Base-by-base conservation (phyloP, 1,284 basidiomycete species). In the Boletus sp. region DNA sequence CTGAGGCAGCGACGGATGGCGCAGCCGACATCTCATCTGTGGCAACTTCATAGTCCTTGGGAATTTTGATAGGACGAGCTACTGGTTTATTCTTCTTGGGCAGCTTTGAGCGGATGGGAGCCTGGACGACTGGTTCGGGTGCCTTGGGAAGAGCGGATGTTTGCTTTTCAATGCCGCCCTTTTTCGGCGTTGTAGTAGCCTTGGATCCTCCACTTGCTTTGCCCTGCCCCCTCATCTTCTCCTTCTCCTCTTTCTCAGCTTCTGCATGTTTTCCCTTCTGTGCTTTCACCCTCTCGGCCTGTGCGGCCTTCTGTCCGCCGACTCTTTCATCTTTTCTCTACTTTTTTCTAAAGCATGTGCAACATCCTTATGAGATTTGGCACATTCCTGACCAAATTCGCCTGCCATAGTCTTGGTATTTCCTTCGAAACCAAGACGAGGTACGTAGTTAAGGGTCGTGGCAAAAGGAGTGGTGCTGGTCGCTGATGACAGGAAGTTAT, bases 31-130 rank as follows among this genome's bases (percentile, higher is more conserved):
- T 59, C 8, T 76, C 71, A 14, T 79, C 77, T 1, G 60, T 51
- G 14, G 56, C 52, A n/a, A 67, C 53, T 29, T 78, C 75, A 30
- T 79, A 81, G 34, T 88, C 86, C 61, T 79, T 78, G 1, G 74
- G 69, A 41, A 81, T 73, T 54, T 72, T 80, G 58, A 81, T 74
- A 3, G 78, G 75, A 58, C 82, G 84, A 46, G 77, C 53, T 40
- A 74, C 58, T 0, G 85, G 83, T 58, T 82, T 88, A 58, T 74
- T 86, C 67, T 89, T 89, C 74, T 87, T 89, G 4, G 86, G 83
- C 68, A 86, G 81, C 64, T 81, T 88, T 19, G 87, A 88, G 30
- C 88, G 70, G 32, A 89, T 76, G 14, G 86, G 86, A 14, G 78
- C 79, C 59, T 88, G 86, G 2, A 73, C 57, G 8, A 64, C 58